A percentile compares a stretch with the other conserved stretches of the same genome.
Conservation (phyloP, 331 rosid genomes). For the Quercus phellos region DNA sequence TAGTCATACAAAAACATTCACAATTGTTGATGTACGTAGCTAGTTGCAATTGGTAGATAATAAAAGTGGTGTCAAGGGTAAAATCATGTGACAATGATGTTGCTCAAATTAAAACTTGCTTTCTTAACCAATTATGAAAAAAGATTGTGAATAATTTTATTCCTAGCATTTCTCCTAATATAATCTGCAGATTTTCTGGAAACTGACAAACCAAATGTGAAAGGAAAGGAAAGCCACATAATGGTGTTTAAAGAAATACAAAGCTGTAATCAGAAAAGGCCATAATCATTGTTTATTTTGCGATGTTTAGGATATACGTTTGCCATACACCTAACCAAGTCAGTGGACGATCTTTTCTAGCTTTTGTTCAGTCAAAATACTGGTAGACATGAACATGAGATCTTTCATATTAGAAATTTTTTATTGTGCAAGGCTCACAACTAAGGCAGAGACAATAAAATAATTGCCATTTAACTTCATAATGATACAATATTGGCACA, state of each 20-base stretch:
- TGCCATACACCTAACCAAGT: constrained; percentile 4
- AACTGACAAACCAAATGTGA: constrained; percentile 9
- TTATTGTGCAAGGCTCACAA: not conserved
- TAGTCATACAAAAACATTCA: no score
- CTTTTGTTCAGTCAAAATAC: constrained; percentile 4
- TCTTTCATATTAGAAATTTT: not conserved
- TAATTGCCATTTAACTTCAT: not conserved
- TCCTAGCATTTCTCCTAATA: no score
- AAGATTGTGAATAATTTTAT: no score
- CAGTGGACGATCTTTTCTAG: constrained; percentile 5
- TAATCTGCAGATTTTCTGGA: constrained; percentile 15
- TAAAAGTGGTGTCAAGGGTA: no score
- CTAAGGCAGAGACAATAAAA: not conserved
- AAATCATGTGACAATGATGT: no score
- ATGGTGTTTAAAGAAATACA: not conserved
- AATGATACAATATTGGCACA: not conserved
- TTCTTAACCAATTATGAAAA: no score
- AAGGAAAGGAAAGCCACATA: not conserved
- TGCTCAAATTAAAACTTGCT: no score
- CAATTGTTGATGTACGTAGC: no score
- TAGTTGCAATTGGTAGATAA: not conserved
- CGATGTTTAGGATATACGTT: not conserved
- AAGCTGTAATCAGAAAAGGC: not conserved
- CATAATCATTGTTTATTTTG: not conserved
- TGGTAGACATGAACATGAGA: not conserved